These are phyloP conservation scores for Penicillium sp. DNA, from an alignment of 2,329 filamentous ascomycete genomes.

Conservation along the genomic window DNA sequence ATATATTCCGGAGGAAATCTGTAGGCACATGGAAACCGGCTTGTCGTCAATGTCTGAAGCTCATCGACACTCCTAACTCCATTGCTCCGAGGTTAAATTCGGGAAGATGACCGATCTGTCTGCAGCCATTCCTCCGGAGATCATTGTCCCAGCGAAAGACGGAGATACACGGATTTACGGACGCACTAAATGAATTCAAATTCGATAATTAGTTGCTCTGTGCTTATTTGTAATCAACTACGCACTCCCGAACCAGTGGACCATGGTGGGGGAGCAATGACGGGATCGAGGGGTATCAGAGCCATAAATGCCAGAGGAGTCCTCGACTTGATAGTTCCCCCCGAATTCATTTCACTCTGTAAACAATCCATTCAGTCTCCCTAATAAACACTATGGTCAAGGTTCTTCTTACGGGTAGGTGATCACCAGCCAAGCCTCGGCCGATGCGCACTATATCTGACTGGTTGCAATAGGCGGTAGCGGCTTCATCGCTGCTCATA, in stretches of 20 bases:
- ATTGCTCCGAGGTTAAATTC: neutral
- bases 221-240: constrained; percentile 25
- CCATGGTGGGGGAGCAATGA: constrained; percentile 24
- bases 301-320: constrained; percentile 22
- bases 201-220: neutral
- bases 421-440: neutral
- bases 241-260: constrained; percentile 3
- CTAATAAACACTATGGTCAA: constrained; percentile 37
- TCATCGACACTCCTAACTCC: too few relatives aligned
- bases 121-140: neutral
- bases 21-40: too few relatives aligned
- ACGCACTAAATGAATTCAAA: neutral
- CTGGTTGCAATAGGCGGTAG: constrained; percentile 53
- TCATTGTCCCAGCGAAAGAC: neutral
- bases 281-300: constrained; percentile 25
- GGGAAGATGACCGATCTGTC: neutral
- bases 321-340: neutral
- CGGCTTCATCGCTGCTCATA: constrained; percentile 69
- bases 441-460: constrained; percentile 20
- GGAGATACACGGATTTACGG: constrained; percentile 13
- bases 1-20: too few relatives aligned
- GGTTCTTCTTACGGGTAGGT: constrained; percentile 44
- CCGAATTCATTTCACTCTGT: neutral
- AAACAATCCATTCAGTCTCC: neutral
- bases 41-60: too few relatives aligned